A percentile compares a stretch with the other conserved stretches of the same genome.
Evolutionary conservation across 768 basidiomycete genomes (phyloP).

Genomic region (Mycena galericulata): DNA sequence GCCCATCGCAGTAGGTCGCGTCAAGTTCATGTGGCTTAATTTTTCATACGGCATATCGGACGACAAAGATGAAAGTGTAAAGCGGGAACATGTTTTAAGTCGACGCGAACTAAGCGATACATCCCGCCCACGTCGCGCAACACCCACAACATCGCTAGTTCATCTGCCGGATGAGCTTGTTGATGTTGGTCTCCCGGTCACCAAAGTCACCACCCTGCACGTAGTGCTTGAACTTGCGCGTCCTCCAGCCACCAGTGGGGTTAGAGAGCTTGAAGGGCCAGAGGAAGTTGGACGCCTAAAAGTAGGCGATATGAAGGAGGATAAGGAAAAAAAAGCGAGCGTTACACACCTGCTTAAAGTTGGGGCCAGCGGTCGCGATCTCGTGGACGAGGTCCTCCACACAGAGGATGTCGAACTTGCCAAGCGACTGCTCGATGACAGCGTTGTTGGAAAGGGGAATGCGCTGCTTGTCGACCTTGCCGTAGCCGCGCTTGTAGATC

Average conservation of each 20-base stretch:
- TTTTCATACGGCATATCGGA: slow-evolving; percentile 30
- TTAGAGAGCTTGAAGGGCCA: slow-evolving; percentile 99
- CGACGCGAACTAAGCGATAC: slow-evolving; percentile 12
- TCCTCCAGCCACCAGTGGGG: slow-evolving; percentile 98
- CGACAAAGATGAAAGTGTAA: slow-evolving; percentile 26
- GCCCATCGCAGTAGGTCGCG: too few species aligned
- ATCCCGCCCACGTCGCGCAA: slow-evolving; percentile 9
- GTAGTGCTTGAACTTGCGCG: slow-evolving; percentile 97
- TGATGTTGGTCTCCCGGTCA: slow-evolving; percentile 96
- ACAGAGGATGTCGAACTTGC: slow-evolving; percentile 95
- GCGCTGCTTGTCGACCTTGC: slow-evolving; percentile 97
- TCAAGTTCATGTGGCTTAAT: slow-evolving; percentile 31
- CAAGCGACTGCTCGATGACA: slow-evolving; percentile 90
- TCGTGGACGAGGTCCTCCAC: slow-evolving; percentile 98
- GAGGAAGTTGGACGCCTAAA: slow-evolving; percentile 94
- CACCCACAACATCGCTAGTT: slow-evolving; percentile 64
- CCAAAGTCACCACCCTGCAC: slow-evolving; percentile 98
- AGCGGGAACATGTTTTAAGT: slow-evolving; percentile 31
- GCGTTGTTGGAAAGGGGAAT: slow-evolving; percentile 95
- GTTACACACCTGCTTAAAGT: slow-evolving; percentile 94
- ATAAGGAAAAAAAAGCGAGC: slow-evolving; percentile 10
- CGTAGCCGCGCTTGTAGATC: slow-evolving; percentile 99
- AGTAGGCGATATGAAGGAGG: slow-evolving; percentile 4
- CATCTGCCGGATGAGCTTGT: slow-evolving; percentile 97
- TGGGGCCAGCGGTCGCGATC: slow-evolving; percentile 93